Base-by-base conservation (phyloP, 2,329 filamentous ascomycete species). In the Aspergillus neoniger region DNA sequence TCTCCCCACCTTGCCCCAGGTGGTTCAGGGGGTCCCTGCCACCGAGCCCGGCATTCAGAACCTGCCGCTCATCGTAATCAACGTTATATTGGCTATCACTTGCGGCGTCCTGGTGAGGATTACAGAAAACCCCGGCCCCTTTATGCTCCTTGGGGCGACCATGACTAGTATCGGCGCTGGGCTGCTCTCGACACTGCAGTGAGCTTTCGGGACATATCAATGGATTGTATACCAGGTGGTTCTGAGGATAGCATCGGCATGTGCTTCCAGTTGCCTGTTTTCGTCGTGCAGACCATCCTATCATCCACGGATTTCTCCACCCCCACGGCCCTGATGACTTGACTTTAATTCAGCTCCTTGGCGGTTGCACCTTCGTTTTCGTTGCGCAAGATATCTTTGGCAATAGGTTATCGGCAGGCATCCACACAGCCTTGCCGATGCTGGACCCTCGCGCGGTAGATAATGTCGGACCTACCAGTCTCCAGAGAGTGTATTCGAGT, bases 321-420 rank as follows among this genome's bases (percentile, higher is more conserved):
- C 28, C 73, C 69, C 14, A 76, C 74, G 12, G 69, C 71, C 12
- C 53, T 72, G 48, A 69, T 75, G 38, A 69, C 75, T 43, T 75
- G 38, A 68, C 75, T 43, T 77, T 77, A 61, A 61, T 65, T 54
- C 71, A 74, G 41, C 72, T 65, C 5, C 70, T 77, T 30, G 73
- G 74, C 8, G 74, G 73, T 6, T 68, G 74, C 1, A 55, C 85
- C 1, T 84, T 85, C 61, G 76, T 85, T 49, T 78, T 78, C 2
- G 79, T 82, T 19, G 82, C 74, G 2, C 80, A 84, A 64, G 80
- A 77, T 61, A 73, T 84, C 10, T 82, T 85, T 63, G 76, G 74
- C 59, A 82, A 81, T 63, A 72, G 71, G 9, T 28, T 49, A 14
- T 4, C 12, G n/a, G 2, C 10, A 7, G 17, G 10, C 9, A 43